A percentile compares a stretch with the other conserved stretches of the same genome.
Conservation (phyloP, 768 basidiomycete species). For the Mycena vitilis region DNA sequence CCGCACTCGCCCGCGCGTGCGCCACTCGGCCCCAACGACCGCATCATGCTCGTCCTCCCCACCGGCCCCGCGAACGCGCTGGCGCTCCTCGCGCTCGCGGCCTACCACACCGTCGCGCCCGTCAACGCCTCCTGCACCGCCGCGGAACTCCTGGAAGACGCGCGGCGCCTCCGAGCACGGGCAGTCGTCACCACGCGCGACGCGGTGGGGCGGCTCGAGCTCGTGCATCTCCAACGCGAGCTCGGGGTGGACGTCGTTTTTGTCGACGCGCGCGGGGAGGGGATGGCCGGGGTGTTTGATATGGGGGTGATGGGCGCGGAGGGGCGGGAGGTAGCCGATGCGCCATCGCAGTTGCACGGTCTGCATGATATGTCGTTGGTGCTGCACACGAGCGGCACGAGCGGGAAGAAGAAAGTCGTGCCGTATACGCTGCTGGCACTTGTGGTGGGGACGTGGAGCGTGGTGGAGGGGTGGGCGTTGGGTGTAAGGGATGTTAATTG, state of each 20-base stretch:
- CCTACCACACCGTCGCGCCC: conserved; percentile 60
- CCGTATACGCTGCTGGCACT: conserved; percentile 56
- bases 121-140: conserved; percentile 60
- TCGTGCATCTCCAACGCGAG: conserved; percentile 41
- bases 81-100: conserved; percentile 55
- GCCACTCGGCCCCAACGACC: conserved; percentile 55
- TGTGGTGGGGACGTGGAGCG: conserved; percentile 57
- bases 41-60: conserved; percentile 58
- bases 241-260: conserved; percentile 55
- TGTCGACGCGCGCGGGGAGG: conserved; percentile 45
- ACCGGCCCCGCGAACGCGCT: conserved; percentile 60
- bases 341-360: conserved; percentile 47
- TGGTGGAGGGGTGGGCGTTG: conserved; percentile 57
- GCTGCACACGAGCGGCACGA: conserved; percentile 71
- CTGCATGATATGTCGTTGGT: conserved; percentile 63
- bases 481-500: conserved; percentile 57
- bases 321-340: conserved; percentile 24
- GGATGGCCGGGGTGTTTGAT: conserved; percentile 55
- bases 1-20: conserved; percentile 46
- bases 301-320: conserved; percentile 45
- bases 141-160: conserved; percentile 57
- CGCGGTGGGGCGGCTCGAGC: conserved; percentile 51
- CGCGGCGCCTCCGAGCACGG: conserved; percentile 50
- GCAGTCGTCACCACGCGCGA: conserved; percentile 57
- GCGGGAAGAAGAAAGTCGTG: conserved; percentile 64